Percentiles rank a stretch among this genome's conserved stretches.
These are phyloP conservation scores for Saccharomyces hybrid DNA, from an alignment of 1,139 yeast genomes.

Conservation along the genomic window DNA sequence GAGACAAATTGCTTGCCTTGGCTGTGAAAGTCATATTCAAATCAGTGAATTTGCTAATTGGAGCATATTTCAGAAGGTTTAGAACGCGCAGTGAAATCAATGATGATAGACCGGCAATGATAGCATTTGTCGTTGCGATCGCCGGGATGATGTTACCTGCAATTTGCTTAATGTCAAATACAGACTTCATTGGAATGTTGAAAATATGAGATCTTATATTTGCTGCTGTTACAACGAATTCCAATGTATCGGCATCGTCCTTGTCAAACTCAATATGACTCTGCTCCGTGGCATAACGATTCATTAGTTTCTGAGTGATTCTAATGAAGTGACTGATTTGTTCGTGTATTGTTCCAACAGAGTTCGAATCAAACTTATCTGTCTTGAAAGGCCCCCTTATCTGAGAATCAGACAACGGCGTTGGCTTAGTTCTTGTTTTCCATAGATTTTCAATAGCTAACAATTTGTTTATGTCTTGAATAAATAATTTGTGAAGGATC, in stretches of 20 bases:
- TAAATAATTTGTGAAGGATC: slow-evolving; percentile 52
- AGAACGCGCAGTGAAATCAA: slow-evolving; percentile 58
- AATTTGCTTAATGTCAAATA: slow-evolving; percentile 83
- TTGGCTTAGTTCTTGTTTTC: slow-evolving; percentile 64
- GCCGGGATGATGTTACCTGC: slow-evolving; percentile 99
- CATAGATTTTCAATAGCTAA: slow-evolving; percentile 67
- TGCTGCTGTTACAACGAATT: slow-evolving; percentile 83
- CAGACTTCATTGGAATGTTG: slow-evolving; percentile 62
- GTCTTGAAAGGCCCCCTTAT: slow-evolving; percentile 3
- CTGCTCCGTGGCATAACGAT: slow-evolving; percentile 40
- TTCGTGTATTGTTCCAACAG: slow-evolving; percentile 54
- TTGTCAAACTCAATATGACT: slow-evolving; percentile 66
- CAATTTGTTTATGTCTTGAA: slow-evolving; percentile 67
- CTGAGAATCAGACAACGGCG: slow-evolving; percentile 40
- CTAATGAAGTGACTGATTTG: slow-evolving; percentile 53
- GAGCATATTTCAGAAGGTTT: slow-evolving; percentile 21
- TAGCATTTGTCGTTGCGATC: slow-evolving; percentile 94
- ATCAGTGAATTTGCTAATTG: slow-evolving; percentile 18
- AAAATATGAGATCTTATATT: slow-evolving; percentile 73
- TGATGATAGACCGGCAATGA: slow-evolving; percentile 83
- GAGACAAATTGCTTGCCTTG: slow-evolving; percentile 45
- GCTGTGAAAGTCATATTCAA: slow-evolving; percentile 57
- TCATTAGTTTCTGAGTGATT: slow-evolving; percentile 45
- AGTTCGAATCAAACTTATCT: slow-evolving; percentile 16
- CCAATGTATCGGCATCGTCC: slow-evolving; percentile 85